Base-by-base conservation (phyloP, 495 filamentous ascomycete genomes). In the Penicillium dipodomyicola region DNA sequence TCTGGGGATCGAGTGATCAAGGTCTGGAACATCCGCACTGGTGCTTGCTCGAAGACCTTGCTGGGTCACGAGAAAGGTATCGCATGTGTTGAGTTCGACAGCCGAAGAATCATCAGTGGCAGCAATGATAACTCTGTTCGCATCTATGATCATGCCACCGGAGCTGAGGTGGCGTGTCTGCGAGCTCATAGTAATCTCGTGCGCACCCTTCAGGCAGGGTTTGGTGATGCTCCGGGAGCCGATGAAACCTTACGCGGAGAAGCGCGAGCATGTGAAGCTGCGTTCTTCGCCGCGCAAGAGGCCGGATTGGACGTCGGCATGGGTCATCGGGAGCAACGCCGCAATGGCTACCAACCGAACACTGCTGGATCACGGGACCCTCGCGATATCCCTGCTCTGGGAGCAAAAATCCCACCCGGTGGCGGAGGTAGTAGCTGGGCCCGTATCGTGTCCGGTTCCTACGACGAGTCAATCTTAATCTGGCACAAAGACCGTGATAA, bases 51-150 rank as follows among this genome's bases (percentile, higher is more conserved):
- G 17, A 84, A 86, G 61, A 94, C 89, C 9, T 82, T 95, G 37
- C 71, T 89, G 44, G 95, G 94, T 5, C 94, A 99, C 65, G 82
- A 82, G 54, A 99, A 97, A 70, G 94, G 94, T 17, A 97, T 99
- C 65, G 94, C 94, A 15, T 99, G 94, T 71, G 90, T 99, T 19
- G 92, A 97, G 71, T 96, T 90, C 63, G 94, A 99, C 70, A 92
- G 90, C n/a, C 86, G 88, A n/a, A 84, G 93, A 4, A 96, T 99
- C 51, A 90, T 99, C 44, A 95, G 88, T 60, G 94, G 94, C 3
- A 96, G 92, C 71, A 96, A 91, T 63, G 94, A 99, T 69, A 88
- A 94, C 63, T 91, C 91, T 12, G 91, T 97, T 30, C 90, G 94
- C 46, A 91, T 99, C 37, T 99, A 93, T 64, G 94, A 97, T 69